Percentiles rank a stretch among this genome's conserved stretches.
Conservation (phyloP, 345 rosid genomes). For the Camelina laxa region DNA sequence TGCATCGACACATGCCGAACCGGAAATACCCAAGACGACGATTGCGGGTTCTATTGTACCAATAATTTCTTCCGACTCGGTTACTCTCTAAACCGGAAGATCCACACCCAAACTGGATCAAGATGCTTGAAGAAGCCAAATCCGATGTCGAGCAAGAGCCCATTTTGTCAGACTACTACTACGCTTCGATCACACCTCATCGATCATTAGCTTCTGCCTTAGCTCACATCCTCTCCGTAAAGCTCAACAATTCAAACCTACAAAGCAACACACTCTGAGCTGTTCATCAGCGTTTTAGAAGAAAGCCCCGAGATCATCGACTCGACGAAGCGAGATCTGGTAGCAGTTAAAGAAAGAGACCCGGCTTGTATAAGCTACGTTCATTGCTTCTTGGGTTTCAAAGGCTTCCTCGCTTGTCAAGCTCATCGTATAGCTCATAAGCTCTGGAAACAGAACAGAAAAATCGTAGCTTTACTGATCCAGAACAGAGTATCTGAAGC, state of each 20-base stretch:
- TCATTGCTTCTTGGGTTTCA: constrained; percentile 74
- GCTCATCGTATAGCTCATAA: constrained; percentile 77
- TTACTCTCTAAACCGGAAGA: constrained; percentile 43
- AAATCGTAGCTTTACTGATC: constrained; percentile 64
- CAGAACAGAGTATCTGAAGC: constrained; percentile 77
- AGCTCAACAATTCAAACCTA: constrained; percentile 62
- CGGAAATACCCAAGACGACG: constrained; percentile 45
- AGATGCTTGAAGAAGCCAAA: constrained; percentile 70
- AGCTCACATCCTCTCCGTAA: constrained; percentile 68
- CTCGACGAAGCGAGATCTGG: constrained; percentile 62
- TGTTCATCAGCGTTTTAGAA: constrained; percentile 57
- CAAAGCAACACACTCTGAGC: constrained; percentile 57
- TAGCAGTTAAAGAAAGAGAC: constrained; percentile 76
- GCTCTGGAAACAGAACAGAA: constrained; percentile 69
- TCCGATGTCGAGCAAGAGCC: constrained; percentile 71
- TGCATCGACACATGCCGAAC: constrained; percentile 62
- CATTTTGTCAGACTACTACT: constrained; percentile 61
- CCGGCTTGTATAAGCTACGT: constrained; percentile 80
- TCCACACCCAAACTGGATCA: constrained; percentile 52
- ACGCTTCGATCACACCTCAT: constrained; percentile 62
- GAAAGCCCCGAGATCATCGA: constrained; percentile 57
- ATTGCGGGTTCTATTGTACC: constrained; percentile 37
- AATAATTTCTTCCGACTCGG: constrained; percentile 48
- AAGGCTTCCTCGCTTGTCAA: constrained; percentile 80
- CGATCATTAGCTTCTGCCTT: constrained; percentile 63